Percentiles rank a stretch among this genome's conserved stretches.
phyloP scores from a whole-genome alignment of 1,139 yeast genomes.

The Kodamaea sp. region DNA sequence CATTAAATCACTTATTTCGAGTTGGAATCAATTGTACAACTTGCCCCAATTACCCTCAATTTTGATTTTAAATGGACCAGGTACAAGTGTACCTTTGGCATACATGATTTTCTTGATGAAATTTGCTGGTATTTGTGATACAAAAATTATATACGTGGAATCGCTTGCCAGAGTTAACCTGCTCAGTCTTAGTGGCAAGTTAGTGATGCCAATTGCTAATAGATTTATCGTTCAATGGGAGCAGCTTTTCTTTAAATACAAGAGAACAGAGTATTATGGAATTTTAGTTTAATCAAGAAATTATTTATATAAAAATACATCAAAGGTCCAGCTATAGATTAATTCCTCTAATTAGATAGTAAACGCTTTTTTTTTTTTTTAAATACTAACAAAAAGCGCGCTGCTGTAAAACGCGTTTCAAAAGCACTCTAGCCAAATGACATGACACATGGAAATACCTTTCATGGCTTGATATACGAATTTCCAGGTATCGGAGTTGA shows the following conservation, averaged over 20 bases:
- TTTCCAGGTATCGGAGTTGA: conserved; percentile 42
- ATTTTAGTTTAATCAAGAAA: conserved; percentile 48
- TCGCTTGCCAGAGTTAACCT: conserved; percentile 79
- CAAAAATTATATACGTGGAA: conserved; percentile 76
- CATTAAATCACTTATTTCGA: conserved; percentile 32
- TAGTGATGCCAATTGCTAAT: conserved; percentile 67
- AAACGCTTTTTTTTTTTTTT: neutral
- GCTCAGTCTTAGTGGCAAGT: conserved; percentile 72
- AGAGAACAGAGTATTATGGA: conserved; percentile 73
- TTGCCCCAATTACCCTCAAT: conserved; percentile 41
- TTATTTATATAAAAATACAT: neutral
- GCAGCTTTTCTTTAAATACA: conserved; percentile 49
- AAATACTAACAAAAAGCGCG: no score
- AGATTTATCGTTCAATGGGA: conserved; percentile 91
- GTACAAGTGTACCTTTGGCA: conserved; percentile 79
- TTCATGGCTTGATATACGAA: conserved; percentile 30
- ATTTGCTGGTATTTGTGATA: conserved; percentile 46
- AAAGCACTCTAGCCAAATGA: no score
- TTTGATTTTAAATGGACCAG: conserved; percentile 87
- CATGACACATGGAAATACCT: conserved; percentile 15
- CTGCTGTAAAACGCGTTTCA: no score
- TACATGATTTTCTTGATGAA: conserved; percentile 55
- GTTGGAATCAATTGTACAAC: conserved; percentile 19
- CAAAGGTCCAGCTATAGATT: neutral
- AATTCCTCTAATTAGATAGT: neutral